Conservation (phyloP, 768 basidiomycete species). For the Thelephora aurantiotincta region DNA sequence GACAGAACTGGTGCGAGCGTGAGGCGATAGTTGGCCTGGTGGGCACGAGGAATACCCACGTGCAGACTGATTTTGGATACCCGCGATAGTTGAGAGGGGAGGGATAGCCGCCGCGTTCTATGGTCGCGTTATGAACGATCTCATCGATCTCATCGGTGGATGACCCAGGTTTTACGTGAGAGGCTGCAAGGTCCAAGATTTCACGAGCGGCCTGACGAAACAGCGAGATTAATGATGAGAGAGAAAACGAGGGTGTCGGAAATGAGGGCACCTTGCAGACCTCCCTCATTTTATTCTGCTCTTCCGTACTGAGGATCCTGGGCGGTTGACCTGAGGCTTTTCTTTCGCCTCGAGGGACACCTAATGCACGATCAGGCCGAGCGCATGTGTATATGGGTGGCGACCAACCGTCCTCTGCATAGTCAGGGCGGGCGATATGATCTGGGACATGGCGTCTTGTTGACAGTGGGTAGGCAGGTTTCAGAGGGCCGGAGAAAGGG, state of each 20-base stretch:
- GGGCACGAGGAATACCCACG: slow-evolving; percentile 33
- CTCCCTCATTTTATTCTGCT: slow-evolving; percentile 81
- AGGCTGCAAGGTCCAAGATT: slow-evolving; percentile 85
- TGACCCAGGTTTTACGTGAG: slow-evolving; percentile 77
- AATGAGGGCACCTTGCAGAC: slow-evolving; percentile 52
- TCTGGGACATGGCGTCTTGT: slow-evolving; percentile 62
- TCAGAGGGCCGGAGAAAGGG: slow-evolving; percentile 63
- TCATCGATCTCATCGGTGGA: slow-evolving; percentile 94
- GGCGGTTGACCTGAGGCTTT: slow-evolving; percentile 45
- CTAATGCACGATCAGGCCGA: slow-evolving; percentile 29
- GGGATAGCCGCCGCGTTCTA: slow-evolving; percentile 87
- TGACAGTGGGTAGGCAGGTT: slow-evolving; percentile 83
- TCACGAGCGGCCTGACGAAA: slow-evolving; percentile 63
- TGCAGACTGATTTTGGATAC: slow-evolving; percentile 96
- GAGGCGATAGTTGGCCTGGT: neutral
- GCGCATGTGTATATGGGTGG: slow-evolving; percentile 11
- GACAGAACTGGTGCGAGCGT: slow-evolving; percentile 42
- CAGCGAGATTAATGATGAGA: slow-evolving; percentile 2
- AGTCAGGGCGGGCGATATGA: slow-evolving; percentile 82
- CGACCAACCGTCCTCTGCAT: slow-evolving; percentile 55
- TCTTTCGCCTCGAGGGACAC: slow-evolving; percentile 44
- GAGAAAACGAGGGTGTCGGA: slow-evolving; percentile 4
- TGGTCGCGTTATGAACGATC: slow-evolving; percentile 82
- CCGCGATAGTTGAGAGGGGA: slow-evolving; percentile 84
- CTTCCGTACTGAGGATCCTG: slow-evolving; percentile 49